Evolutionary conservation across 345 rosid species (phyloP).

Genomic region (Salix caprea): DNA sequence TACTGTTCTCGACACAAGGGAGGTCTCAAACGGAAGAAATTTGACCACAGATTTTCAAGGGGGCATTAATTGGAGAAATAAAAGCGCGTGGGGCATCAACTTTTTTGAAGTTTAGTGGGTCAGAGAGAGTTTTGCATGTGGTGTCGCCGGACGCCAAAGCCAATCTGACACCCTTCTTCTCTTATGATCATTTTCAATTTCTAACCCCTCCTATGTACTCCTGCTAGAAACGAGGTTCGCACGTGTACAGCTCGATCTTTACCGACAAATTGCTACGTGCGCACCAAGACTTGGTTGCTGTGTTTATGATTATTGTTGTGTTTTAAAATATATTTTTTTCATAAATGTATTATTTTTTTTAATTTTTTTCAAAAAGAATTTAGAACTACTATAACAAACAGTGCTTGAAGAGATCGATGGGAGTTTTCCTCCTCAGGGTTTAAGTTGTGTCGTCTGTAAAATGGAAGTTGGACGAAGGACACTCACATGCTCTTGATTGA

Average conservation of each 20-base stretch:
- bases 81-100: conserved; percentile 1
- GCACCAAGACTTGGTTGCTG: not conserved
- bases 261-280: conserved; percentile 30
- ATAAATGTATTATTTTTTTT: too few species aligned
- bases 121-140: conserved; percentile 26
- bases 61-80: not conserved
- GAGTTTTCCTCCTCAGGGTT: not conserved
- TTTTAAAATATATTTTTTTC: too few species aligned
- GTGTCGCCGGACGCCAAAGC: conserved; percentile 43
- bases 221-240: conserved; percentile 23
- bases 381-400: too few species aligned
- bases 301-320: too few species aligned
- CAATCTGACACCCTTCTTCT: conserved; percentile 29
- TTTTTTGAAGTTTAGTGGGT: not conserved
- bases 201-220: conserved; percentile 2
- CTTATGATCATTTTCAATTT: conserved; percentile 3
- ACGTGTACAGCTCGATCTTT: conserved; percentile 57
- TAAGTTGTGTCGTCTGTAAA: not conserved
- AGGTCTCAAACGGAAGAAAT: not conserved
- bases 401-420: not conserved
- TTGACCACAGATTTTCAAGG: not conserved
- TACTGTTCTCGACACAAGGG: too few species aligned
- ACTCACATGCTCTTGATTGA: not conserved
- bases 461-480: not conserved
- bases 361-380: too few species aligned